Conservation (phyloP, 2,329 filamentous ascomycete genomes). For the Aspergillus pseudoviridinutans region DNA sequence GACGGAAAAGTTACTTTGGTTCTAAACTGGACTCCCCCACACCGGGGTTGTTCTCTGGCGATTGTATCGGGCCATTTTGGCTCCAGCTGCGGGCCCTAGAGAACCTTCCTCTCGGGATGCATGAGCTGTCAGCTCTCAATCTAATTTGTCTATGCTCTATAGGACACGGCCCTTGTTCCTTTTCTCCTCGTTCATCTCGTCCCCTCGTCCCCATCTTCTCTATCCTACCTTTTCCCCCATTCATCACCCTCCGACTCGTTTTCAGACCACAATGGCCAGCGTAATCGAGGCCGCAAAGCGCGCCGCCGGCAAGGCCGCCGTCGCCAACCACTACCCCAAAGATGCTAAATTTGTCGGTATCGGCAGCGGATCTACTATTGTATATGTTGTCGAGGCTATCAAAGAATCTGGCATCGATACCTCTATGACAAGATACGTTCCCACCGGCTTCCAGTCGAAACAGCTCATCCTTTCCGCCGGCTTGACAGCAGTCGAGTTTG, state of each 20-base stretch:
- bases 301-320: constrained; percentile 55
- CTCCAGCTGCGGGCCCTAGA: background rate
- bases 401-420: constrained; percentile 45
- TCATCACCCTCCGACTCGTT: constrained; percentile 7
- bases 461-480: constrained; percentile 78
- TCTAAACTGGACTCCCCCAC: constrained; percentile 1
- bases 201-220: background rate
- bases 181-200: constrained; percentile 1
- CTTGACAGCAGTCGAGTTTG: constrained; percentile 71
- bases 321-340: constrained; percentile 57
- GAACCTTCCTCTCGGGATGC: constrained; percentile 2
- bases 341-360: constrained; percentile 59
- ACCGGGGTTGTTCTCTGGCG: constrained; percentile 1
- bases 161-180: constrained; percentile 8
- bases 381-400: constrained; percentile 66
- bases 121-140: constrained; percentile 5
- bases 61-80: background rate
- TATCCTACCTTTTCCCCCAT: constrained; percentile 1
- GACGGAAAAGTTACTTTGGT: background rate
- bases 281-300: constrained; percentile 57
- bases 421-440: constrained; percentile 73
- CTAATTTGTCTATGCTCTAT: constrained; percentile 9
- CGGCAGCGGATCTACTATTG: constrained; percentile 62
- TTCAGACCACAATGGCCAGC: constrained; percentile 30
- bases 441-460: constrained; percentile 87